Evolutionary conservation across 164 flowering plant genomes (phyloP).

Genomic region (Dillenia suffruticosa): DNA sequence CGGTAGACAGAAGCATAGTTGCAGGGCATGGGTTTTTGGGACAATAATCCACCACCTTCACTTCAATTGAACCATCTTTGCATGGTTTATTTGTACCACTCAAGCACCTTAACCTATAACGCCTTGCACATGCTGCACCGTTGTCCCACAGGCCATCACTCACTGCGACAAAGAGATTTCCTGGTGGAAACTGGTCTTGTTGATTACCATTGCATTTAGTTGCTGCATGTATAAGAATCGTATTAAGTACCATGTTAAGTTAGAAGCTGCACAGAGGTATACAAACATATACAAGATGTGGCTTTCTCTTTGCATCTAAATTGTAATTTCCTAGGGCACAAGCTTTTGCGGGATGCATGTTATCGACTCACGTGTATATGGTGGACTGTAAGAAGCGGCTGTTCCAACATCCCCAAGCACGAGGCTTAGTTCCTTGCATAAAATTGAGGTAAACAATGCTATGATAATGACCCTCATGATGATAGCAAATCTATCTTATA

Average conservation of each 20-base stretch:
- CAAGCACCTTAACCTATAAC: slow-evolving; percentile 20
- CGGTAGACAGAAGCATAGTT: slow-evolving; percentile 17
- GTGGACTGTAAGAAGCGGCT: slow-evolving; percentile 19
- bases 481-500: not conserved
- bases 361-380: slow-evolving; percentile 16
- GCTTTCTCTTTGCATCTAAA: not conserved
- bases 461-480: slow-evolving; percentile 4
- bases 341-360: no score
- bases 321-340: no score
- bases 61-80: slow-evolving; percentile 20
- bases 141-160: slow-evolving; percentile 28
- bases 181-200: slow-evolving; percentile 20
- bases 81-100: slow-evolving; percentile 21
- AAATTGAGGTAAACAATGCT: not conserved
- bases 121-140: slow-evolving; percentile 28
- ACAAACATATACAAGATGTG: not conserved
- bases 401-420: slow-evolving; percentile 9
- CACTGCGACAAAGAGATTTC: slow-evolving; percentile 15
- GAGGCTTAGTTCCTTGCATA: not conserved
- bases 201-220: slow-evolving; percentile 17
- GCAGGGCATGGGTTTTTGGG: slow-evolving; percentile 15
- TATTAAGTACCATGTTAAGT: not conserved
- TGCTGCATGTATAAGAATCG: slow-evolving; percentile 8
- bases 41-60: slow-evolving; percentile 26
- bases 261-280: not conserved